These are phyloP conservation scores for Chloropicon primus DNA, from an alignment of 139 green algal species.

Conservation along the genomic window DNA sequence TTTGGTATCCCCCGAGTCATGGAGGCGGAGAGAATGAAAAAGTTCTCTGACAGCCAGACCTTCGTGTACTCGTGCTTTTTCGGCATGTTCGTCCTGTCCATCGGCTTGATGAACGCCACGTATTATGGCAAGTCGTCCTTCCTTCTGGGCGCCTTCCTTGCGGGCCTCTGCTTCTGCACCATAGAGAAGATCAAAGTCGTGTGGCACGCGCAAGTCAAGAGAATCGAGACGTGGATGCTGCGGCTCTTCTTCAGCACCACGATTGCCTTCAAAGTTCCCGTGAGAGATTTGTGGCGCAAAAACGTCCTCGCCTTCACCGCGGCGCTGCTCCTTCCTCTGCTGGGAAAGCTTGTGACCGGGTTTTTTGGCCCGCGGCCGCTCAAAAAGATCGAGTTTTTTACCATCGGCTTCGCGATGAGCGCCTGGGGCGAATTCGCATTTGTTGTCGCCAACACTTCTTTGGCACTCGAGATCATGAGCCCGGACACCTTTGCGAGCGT, in stretches of 20 bases:
- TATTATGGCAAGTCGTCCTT: slow-evolving; percentile 9
- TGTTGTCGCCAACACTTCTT: slow-evolving; percentile 5
- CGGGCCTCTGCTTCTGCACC: slow-evolving; percentile 15
- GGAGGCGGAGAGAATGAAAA: not conserved
- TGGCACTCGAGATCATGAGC: not conserved
- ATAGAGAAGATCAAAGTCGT: not conserved
- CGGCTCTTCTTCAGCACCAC: not conserved
- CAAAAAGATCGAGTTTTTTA: not conserved
- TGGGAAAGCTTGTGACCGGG: slow-evolving; percentile 14
- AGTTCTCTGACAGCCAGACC: not conserved
- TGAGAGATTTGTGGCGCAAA: slow-evolving; percentile 8
- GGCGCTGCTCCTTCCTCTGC: not conserved
- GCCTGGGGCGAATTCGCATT: slow-evolving; percentile 17
- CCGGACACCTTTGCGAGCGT: not conserved
- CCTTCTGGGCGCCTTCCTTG: slow-evolving; percentile 17
- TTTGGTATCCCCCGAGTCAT: not conserved
- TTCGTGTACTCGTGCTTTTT: not conserved
- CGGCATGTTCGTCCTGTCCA: not conserved
- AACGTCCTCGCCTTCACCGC: not conserved
- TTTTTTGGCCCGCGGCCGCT: slow-evolving; percentile 1
- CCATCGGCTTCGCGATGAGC: slow-evolving; percentile 15
- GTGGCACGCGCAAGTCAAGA: not conserved
- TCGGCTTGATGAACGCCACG: not conserved
- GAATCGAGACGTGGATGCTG: not conserved
- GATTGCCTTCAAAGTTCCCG: slow-evolving; percentile 12